Percentiles rank a stretch among this genome's conserved stretches.
phyloP scores from a whole-genome alignment of 345 rosid species.

The Noccaea caerulescens region DNA sequence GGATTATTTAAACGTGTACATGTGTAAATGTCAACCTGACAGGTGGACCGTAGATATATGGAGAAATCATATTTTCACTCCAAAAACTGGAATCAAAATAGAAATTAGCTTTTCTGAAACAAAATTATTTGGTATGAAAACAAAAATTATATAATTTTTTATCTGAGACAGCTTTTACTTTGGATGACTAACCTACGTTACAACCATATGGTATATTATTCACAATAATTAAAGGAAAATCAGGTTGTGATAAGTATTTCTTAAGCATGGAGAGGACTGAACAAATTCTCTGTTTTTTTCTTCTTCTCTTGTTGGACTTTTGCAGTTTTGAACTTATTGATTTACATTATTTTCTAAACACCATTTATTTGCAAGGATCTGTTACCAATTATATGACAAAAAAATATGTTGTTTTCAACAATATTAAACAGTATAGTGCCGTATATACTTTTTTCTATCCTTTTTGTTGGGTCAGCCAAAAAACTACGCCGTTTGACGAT shows the following conservation, averaged over 20 bases:
- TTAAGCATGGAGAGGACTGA: neutral
- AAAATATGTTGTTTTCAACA: slow-evolving; percentile 1
- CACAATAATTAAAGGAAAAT: too few species aligned
- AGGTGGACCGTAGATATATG: slow-evolving; percentile 16
- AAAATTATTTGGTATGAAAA: neutral
- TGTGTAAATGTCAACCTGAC: neutral
- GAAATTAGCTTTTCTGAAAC: neutral
- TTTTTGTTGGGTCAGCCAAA: slow-evolving; percentile 7
- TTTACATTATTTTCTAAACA: slow-evolving; percentile 23
- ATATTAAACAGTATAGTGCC: neutral
- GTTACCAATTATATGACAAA: neutral
- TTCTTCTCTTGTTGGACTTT: too few species aligned
- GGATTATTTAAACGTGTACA: neutral
- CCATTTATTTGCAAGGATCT: slow-evolving; percentile 4
- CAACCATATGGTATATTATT: too few species aligned
- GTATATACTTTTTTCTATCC: neutral
- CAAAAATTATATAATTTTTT: too few species aligned
- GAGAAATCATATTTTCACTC: too few species aligned
- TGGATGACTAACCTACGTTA: too few species aligned
- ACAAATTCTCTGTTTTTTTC: neutral
- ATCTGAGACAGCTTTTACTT: too few species aligned
- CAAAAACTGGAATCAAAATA: too few species aligned
- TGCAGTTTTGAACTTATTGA: slow-evolving; percentile 7
- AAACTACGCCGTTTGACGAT: slow-evolving; percentile 11
- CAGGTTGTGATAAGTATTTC: too few species aligned